Percentiles rank a stretch among this genome's conserved stretches.
phyloP scores from a whole-genome alignment of 2,329 filamentous ascomycete genomes.

The Talaromyces sp. region DNA sequence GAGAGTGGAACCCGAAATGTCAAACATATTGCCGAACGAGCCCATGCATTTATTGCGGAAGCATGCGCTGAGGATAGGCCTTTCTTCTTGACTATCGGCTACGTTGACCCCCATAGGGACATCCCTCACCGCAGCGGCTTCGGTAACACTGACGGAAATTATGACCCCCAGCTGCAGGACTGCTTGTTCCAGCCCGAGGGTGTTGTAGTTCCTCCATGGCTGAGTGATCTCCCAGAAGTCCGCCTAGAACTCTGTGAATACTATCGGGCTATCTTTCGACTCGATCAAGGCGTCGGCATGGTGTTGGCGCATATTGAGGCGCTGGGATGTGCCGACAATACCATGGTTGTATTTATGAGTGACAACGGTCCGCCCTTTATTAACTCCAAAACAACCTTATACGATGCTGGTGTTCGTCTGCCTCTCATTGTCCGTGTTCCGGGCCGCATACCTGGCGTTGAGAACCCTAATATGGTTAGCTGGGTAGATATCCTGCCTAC shows the following conservation, averaged over 20 bases:
- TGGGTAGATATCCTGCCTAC: conserved; percentile 49
- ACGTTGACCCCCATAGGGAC: conserved; percentile 48
- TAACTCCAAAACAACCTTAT: conserved; percentile 52
- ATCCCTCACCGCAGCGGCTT: conserved; percentile 38
- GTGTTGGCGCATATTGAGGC: too few relatives aligned
- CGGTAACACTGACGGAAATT: conserved; percentile 39
- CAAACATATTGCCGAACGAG: conserved; percentile 37
- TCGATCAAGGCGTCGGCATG: too few relatives aligned
- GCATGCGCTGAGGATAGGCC: conserved; percentile 31
- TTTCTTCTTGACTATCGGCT: conserved; percentile 49
- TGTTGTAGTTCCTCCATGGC: conserved; percentile 40
- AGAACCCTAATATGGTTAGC: conserved; percentile 46
- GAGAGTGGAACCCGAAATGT: conserved; percentile 45
- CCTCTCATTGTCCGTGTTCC: conserved; percentile 44
- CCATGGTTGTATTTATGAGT: conserved; percentile 47
- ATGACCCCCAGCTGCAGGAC: conserved; percentile 22
- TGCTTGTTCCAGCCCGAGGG: conserved; percentile 20
- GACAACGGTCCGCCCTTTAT: conserved; percentile 52
- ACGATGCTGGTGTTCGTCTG: conserved; percentile 46
- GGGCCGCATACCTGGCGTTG: conserved; percentile 21
- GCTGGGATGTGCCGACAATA: conserved; percentile 22
- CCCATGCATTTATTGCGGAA: conserved; percentile 37
- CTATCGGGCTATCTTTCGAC: conserved; percentile 33
- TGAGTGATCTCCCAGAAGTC: conserved; percentile 40
- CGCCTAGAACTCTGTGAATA: conserved; percentile 46